A percentile compares a stretch with the other conserved stretches of the same genome.
Evolutionary conservation across 1,284 basidiomycete species (phyloP).

Genomic region (Phellopilus nigrolimitatus): DNA sequence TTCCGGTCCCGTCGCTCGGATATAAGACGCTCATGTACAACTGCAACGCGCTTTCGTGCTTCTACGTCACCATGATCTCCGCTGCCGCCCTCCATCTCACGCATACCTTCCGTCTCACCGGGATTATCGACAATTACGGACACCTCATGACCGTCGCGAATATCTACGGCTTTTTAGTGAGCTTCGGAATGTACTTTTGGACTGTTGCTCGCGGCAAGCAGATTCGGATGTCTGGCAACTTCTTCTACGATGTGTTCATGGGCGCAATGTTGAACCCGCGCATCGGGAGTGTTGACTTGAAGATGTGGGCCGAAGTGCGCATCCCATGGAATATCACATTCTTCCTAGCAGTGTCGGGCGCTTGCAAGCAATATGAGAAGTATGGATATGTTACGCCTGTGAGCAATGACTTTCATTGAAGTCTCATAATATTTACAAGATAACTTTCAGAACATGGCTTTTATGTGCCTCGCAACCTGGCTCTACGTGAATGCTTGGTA

Average conservation of each 20-base stretch:
- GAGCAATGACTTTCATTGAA: conserved; percentile 28
- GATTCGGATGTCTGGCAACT: conserved; percentile 90
- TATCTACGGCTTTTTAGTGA: conserved; percentile 84
- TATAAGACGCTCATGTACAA: conserved; percentile 95
- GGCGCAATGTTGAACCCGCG: conserved; percentile 93
- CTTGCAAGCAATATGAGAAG: conserved; percentile 92
- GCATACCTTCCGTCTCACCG: conserved; percentile 85
- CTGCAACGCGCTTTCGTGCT: conserved; percentile 89
- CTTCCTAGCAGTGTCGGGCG: conserved; percentile 88
- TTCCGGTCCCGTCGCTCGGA: conserved; percentile 86
- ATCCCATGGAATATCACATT: conserved; percentile 98
- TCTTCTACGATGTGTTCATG: conserved; percentile 96
- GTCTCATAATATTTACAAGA: neutral
- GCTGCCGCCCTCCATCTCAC: conserved; percentile 77
- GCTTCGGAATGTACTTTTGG: conserved; percentile 76
- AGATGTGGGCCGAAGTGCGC: conserved; percentile 99
- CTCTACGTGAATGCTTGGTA: conserved; percentile 96
- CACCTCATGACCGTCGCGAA: conserved; percentile 95
- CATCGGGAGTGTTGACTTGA: conserved; percentile 90
- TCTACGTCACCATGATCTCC: conserved; percentile 84
- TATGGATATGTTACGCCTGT: conserved; percentile 91
- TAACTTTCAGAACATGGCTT: conserved; percentile 78
- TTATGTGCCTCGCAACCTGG: conserved; percentile 95
- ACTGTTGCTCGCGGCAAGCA: conserved; percentile 75
- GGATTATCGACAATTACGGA: conserved; percentile 96